Evolutionary conservation across 2,329 filamentous ascomycete genomes (phyloP), one percentile per base, ranked within the genome.

Genomic region (Diplodia mutila): DNA sequence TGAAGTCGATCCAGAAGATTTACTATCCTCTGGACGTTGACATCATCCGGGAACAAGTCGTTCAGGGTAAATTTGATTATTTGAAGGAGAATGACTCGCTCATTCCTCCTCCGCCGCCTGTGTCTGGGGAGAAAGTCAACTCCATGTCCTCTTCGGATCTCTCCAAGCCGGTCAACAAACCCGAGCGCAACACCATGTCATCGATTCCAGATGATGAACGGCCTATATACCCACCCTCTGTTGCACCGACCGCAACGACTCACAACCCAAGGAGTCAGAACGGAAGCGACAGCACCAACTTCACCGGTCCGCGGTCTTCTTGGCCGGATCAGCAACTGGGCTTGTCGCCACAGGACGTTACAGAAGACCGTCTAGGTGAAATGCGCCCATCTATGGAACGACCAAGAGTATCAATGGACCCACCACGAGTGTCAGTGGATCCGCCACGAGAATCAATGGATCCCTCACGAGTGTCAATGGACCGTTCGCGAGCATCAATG

Each of bases 11-110:
- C 61, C 95, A 98, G 79, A 99, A 99, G 81, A 91, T 97, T 66
- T 98, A 93, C 81, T 92, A 91, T 79, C 95, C 95, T 4, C 90
- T 91, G 72, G 95, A 99, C 74, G 84, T 97, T 68, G 95, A 99
- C 77, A 97, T 99, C 71, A 89, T 99, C 74, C 92, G 95, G 57
- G 95, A 99, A 79, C 93, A 98, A 82, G 89, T 96, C 69, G 87
- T 87, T 32, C 85, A 89, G 80, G 95, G 95, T 72, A 89, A 90
- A 75, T 98, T 96, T 77, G 88, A 91, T 71, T 87, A 93, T 73
- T 84, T 94, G 61, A 86, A 89, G 67, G 79, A 87, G 49, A 82
- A 82, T 63, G 84, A 85, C 65, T 81, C 83, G 6, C 83, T 81
- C 52, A 76, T 84, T 39, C 82, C 83, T n/a, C 82, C 72, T 66